Conservation (phyloP, 2,329 filamentous ascomycete species). For the Microsporum audouinii region DNA sequence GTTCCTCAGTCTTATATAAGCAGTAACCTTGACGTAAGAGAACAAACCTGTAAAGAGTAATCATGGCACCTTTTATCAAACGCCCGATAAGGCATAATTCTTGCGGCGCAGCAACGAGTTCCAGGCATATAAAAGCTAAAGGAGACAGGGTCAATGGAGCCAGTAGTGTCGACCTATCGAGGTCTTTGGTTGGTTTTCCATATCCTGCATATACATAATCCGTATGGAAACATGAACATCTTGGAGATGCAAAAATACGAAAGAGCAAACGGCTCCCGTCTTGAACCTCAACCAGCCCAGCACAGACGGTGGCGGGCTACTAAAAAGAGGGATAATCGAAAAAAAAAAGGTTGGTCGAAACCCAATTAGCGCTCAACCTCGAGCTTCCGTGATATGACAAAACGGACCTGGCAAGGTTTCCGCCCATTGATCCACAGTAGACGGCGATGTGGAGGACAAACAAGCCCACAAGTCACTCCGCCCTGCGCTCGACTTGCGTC, state of each 20-base stretch:
- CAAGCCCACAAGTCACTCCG: background rate
- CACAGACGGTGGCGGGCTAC: background rate
- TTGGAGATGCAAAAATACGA: background rate
- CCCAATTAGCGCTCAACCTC: constrained; percentile 1
- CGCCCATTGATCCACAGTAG: background rate
- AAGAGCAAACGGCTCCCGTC: too few relatives aligned
- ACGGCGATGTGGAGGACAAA: background rate
- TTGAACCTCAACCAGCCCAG: background rate
- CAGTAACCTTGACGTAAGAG: background rate
- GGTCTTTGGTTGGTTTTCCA: too few relatives aligned
- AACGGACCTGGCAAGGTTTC: background rate
- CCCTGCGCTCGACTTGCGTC: background rate
- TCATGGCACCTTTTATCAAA: background rate
- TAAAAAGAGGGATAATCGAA: background rate
- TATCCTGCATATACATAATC: too few relatives aligned
- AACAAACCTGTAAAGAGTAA: background rate
- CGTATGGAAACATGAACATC: too few relatives aligned
- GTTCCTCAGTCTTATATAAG: background rate
- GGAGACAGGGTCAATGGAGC: background rate
- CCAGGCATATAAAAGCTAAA: background rate
- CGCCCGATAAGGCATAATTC: background rate
- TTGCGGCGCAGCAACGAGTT: background rate
- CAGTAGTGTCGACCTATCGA: background rate
- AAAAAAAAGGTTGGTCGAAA: background rate
- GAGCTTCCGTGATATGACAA: background rate